Conservation (phyloP, 2,329 filamentous ascomycete genomes). For the Colletotrichum tanaceti region DNA sequence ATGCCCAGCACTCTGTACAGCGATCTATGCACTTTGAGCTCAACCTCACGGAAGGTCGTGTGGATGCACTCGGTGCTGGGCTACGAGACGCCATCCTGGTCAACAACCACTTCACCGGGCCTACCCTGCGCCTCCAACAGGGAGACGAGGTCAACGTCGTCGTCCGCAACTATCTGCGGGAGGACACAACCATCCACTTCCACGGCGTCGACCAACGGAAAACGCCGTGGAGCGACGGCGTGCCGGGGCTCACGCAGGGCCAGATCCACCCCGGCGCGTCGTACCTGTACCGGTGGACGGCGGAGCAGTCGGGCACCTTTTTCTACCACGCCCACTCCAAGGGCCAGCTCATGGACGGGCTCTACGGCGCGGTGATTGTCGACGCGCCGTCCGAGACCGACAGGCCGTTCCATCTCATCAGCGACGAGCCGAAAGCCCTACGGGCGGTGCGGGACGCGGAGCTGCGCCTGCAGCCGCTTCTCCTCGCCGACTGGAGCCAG, state of each 20-base stretch:
- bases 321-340: constrained; percentile 34
- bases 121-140: constrained; percentile 32
- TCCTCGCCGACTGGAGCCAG: constrained; percentile 40
- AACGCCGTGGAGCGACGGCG: constrained; percentile 59
- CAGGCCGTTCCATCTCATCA: constrained; percentile 9
- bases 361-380: constrained; percentile 33
- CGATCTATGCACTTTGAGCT: constrained; percentile 6
- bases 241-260: constrained; percentile 56
- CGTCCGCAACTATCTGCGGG: constrained; percentile 46
- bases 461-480: constrained; percentile 18
- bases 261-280: constrained; percentile 51
- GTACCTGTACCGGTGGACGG: constrained; percentile 50
- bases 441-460: constrained; percentile 10
- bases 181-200: constrained; percentile 48
- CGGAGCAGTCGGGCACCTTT: constrained; percentile 31
- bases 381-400: neutral
- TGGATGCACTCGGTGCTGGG: constrained; percentile 12
- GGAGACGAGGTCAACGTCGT: constrained; percentile 41
- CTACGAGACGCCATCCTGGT: constrained; percentile 13
- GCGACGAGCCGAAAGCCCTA: neutral
- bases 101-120: constrained; percentile 41
- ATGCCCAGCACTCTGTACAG: too few species aligned
- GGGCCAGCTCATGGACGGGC: constrained; percentile 33
- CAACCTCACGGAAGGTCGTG: constrained; percentile 8
- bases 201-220: constrained; percentile 42